Conservation (phyloP, 2,329 filamentous ascomycete species). For the Talaromyces sp. region DNA sequence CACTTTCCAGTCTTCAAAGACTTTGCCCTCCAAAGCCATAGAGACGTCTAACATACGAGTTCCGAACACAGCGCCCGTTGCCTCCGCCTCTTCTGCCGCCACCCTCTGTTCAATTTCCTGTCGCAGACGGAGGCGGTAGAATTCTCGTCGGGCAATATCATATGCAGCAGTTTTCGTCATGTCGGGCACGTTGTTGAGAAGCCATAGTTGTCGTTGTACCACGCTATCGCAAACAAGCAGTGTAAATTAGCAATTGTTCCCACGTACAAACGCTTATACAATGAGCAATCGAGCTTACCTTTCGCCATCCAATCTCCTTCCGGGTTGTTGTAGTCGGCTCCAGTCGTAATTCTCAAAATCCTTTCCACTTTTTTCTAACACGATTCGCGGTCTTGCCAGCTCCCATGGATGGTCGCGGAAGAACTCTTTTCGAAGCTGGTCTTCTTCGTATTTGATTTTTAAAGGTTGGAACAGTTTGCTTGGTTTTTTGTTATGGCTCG, state of each 20-base stretch:
- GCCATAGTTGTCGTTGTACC: constrained; percentile 83
- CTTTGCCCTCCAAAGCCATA: constrained; percentile 74
- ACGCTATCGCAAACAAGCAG: constrained; percentile 59
- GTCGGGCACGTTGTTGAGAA: constrained; percentile 63
- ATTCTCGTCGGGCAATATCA: constrained; percentile 81
- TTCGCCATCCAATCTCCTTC: constrained; percentile 77
- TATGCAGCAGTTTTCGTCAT: constrained; percentile 70
- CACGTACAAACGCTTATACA: background rate
- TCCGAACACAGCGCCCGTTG: constrained; percentile 86
- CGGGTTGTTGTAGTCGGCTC: constrained; percentile 71
- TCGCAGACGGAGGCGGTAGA: constrained; percentile 77
- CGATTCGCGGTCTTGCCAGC: constrained; percentile 77
- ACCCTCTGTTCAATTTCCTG: constrained; percentile 81
- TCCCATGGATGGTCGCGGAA: constrained; percentile 98
- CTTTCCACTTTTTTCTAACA: constrained; percentile 81
- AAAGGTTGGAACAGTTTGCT: constrained; percentile 79
- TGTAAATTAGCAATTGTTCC: background rate
- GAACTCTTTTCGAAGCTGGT: constrained; percentile 74
- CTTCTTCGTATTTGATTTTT: constrained; percentile 75
- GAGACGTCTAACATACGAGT: constrained; percentile 70
- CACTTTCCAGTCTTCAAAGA: constrained; percentile 78
- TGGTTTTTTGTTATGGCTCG: constrained; percentile 58
- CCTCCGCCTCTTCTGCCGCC: constrained; percentile 79
- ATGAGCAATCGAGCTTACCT: constrained; percentile 53
- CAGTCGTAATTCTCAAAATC: constrained; percentile 75